Conservation (phyloP, 2,329 filamentous ascomycete species). For the Pseudogymnoascus sp. region DNA sequence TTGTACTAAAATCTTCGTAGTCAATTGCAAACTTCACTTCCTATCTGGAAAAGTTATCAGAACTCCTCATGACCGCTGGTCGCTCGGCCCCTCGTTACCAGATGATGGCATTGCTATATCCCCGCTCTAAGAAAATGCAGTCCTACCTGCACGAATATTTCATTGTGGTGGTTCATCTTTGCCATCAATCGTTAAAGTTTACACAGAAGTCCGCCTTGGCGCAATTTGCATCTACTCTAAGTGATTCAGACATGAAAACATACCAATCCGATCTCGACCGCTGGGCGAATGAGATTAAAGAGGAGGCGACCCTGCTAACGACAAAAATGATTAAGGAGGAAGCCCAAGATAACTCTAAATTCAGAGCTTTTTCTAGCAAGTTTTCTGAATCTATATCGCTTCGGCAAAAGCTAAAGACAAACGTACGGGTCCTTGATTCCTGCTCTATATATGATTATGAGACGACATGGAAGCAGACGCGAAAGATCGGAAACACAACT, state of each 20-base stretch:
- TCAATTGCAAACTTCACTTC: conserved; percentile 29
- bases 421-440: conserved; percentile 31
- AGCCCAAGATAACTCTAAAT: conserved; percentile 23
- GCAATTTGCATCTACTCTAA: conserved; percentile 30
- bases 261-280: conserved; percentile 32
- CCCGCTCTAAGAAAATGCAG: conserved; percentile 34
- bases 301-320: conserved; percentile 30
- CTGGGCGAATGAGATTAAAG: conserved; percentile 35
- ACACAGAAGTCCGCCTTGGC: conserved; percentile 30
- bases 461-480: conserved; percentile 37
- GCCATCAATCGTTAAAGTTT: conserved; percentile 32
- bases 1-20: conserved; percentile 25
- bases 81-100: conserved; percentile 37
- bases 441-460: conserved; percentile 39
- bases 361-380: conserved; percentile 23
- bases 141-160: conserved; percentile 37
- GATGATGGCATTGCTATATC: conserved; percentile 36
- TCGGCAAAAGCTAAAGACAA: conserved; percentile 19
- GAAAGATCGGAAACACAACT: conserved; percentile 35
- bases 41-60: conserved; percentile 36
- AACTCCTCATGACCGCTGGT: conserved; percentile 37
- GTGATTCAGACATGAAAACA: conserved; percentile 28
- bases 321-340: conserved; percentile 23
- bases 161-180: conserved; percentile 36
- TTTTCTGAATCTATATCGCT: conserved; percentile 19